Percentiles rank a stretch among this genome's conserved stretches.
These are phyloP conservation scores for Albizia julibrissin DNA, from an alignment of 306 rosid species.

Conservation along the genomic window DNA sequence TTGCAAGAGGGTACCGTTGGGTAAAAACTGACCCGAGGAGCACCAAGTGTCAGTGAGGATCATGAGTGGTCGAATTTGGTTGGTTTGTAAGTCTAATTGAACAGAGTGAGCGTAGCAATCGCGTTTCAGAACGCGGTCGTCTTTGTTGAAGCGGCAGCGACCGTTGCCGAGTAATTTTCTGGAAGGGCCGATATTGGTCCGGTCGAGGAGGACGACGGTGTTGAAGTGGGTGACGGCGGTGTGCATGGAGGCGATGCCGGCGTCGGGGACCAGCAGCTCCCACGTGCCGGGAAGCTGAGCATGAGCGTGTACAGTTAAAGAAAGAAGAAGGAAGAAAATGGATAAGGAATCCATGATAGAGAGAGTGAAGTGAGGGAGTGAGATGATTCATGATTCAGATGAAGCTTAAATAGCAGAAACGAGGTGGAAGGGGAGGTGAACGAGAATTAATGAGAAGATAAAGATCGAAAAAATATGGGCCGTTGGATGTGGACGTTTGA, in stretches of 20 bases:
- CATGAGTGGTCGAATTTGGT: slow-evolving; percentile 64
- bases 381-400: neutral
- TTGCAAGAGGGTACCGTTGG: slow-evolving; percentile 74
- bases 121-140: slow-evolving; percentile 52
- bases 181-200: slow-evolving; percentile 81
- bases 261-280: slow-evolving; percentile 65
- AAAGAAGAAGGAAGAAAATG: neutral
- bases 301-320: slow-evolving; percentile 16
- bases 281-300: slow-evolving; percentile 89
- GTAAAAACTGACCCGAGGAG: slow-evolving; percentile 87
- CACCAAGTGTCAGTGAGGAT: slow-evolving; percentile 94
- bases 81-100: slow-evolving; percentile 55
- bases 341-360: slow-evolving; percentile 29
- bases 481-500: neutral
- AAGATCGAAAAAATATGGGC: neutral
- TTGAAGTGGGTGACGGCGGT: slow-evolving; percentile 88
- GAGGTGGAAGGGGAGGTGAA: neutral
- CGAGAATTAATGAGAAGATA: neutral
- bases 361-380: neutral
- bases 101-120: slow-evolving; percentile 92
- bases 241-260: slow-evolving; percentile 94
- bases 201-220: slow-evolving; percentile 82
- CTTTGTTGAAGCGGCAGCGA: slow-evolving; percentile 58
- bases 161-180: slow-evolving; percentile 55
- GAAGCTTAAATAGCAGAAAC: slow-evolving; percentile 23